These are phyloP conservation scores for Firmiana major DNA, from an alignment of 345 rosid genomes.

Conservation along the genomic window DNA sequence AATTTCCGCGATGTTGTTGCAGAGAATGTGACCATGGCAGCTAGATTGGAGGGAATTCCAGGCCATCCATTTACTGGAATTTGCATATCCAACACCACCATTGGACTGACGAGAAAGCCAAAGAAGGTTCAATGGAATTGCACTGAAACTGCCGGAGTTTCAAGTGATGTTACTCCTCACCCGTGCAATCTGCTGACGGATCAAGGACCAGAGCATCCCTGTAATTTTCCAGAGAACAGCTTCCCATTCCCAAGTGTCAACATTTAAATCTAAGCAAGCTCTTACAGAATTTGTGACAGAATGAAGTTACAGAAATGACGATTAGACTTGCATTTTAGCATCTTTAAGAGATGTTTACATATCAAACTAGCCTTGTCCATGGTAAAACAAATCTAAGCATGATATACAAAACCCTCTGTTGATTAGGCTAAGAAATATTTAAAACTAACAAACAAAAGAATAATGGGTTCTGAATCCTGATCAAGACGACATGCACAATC, in stretches of 20 bases:
- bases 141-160: conserved; percentile 51
- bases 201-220: conserved; percentile 37
- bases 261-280: conserved; percentile 41
- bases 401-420: background rate
- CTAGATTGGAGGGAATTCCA: conserved; percentile 53
- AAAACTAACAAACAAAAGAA: too few species aligned
- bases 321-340: background rate
- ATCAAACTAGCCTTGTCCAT: background rate
- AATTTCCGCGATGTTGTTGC: conserved; percentile 69
- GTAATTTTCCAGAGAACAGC: conserved; percentile 56
- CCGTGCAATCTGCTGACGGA: conserved; percentile 53
- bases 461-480: background rate
- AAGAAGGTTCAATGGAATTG: conserved; percentile 80
- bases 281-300: conserved; percentile 26
- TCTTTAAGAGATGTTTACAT: background rate
- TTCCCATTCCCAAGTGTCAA: conserved; percentile 57
- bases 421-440: too few species aligned
- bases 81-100: conserved; percentile 76
- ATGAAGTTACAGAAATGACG: background rate
- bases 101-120: conserved; percentile 39
- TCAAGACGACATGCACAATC: background rate
- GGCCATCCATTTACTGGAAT: conserved; percentile 61
- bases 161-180: conserved; percentile 55
- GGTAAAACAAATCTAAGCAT: background rate
- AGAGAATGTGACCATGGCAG: conserved; percentile 69